Base-by-base conservation (phyloP, 176 grass and related monocot genomes). In the Raddia guianensis region DNA sequence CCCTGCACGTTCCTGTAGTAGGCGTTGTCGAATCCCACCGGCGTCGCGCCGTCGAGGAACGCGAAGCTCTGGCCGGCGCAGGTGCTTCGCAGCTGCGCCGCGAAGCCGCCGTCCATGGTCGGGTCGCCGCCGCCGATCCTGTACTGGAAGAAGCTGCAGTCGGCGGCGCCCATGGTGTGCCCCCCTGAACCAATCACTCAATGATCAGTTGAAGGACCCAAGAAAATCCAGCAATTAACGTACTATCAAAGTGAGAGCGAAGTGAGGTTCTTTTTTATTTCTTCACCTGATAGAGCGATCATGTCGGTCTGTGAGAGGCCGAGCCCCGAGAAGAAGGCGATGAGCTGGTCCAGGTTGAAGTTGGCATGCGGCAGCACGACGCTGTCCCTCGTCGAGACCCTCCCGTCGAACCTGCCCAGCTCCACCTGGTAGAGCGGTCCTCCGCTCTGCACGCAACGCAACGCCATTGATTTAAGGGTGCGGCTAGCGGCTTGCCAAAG, bases 401-500 rank as follows among this genome's bases (percentile, higher is more conserved):
- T 89, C n/a, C 92, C 89, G 59, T 94, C 92, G 46, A 72, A 87
- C 66, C 92, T 74, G 46, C 92, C 92, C 2, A 94, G 84, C 84
- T 94, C 87, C 67, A 94, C 92, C 71, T 49, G 50, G 68, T 89
- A 94, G 58, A 80, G 63, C 2, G 92, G 89, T 3, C 92, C 92
- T 27, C 92, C 89, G 33, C 71, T 94, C 92, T 94, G 84, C 56
- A 43, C 5, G 50, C 62, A 40, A 40, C 4, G 37, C 37, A 40
- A 40, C 37, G 37, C 37, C 37, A 40, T 40, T 40, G 37, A 40
- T 40, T n/a, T n/a, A n/a, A n/a, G n/a, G n/a, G n/a, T n/a, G n/a
- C n/a, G n/a, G n/a, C 0, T 27, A 27, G 27, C 1, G 27, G 27
- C 0, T 27, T 27, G 27, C 1, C 27, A 27, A 27, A 0, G 27